Conservation (phyloP, 495 filamentous ascomycete species). For the Talaromyces wortmannii region DNA sequence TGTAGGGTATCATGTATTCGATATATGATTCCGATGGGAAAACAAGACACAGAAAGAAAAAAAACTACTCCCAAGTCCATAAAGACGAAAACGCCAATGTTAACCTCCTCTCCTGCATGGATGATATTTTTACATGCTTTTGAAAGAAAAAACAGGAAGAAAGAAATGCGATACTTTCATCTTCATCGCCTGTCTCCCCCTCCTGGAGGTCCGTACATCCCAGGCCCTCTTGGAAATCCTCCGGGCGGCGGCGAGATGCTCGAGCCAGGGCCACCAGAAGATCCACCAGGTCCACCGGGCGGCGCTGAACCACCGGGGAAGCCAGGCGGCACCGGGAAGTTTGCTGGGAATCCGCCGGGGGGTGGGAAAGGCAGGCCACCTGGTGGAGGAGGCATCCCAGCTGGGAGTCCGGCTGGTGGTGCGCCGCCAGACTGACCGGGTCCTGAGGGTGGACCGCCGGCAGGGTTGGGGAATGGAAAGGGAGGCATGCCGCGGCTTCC, state of each 20-base stretch:
- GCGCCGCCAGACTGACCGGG: constrained; percentile 40
- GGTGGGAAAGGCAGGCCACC: constrained; percentile 45
- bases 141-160: no score
- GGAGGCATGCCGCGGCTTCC: constrained; percentile 58
- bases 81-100: no score
- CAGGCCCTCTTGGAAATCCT: constrained; percentile 20
- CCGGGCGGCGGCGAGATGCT: constrained; percentile 15
- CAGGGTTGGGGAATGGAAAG: constrained; percentile 47
- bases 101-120: no score
- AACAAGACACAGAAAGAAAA: no score
- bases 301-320: constrained; percentile 20
- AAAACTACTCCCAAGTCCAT: no score
- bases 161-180: background rate
- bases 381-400: constrained; percentile 28
- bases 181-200: background rate
- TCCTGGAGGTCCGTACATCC: background rate
- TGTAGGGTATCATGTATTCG: no score
- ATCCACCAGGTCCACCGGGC: constrained; percentile 14
- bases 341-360: constrained; percentile 50
- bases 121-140: no score
- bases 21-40: no score
- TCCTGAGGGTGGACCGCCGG: constrained; percentile 24
- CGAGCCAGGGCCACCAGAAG: constrained; percentile 12
- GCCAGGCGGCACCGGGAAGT: constrained; percentile 36
- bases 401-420: constrained; percentile 51